Percentiles rank a stretch among this genome's conserved stretches.
Evolutionary conservation across 345 rosid genomes (phyloP).

Genomic region (Rhizophora apiculata): DNA sequence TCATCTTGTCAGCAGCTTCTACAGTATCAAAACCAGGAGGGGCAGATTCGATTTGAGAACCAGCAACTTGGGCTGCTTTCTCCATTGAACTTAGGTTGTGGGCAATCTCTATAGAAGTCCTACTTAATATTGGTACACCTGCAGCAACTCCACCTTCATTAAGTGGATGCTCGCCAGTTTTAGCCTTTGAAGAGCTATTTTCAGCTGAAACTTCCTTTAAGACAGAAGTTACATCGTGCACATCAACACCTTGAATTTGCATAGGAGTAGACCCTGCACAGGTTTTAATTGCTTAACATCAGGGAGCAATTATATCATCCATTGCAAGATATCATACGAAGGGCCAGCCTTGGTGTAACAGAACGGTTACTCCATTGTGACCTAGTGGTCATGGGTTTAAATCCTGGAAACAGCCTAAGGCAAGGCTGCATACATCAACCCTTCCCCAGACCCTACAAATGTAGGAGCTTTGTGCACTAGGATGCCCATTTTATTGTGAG

Average conservation of each 20-base stretch:
- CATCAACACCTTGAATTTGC: slow-evolving; percentile 14
- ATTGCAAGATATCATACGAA: background rate
- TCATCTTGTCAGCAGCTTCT: slow-evolving; percentile 4
- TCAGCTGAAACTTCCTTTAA: slow-evolving; percentile 18
- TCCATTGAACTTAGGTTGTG: slow-evolving; percentile 9
- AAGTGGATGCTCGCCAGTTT: slow-evolving; percentile 1
- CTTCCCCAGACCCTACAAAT: no score
- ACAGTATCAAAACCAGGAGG: slow-evolving; percentile 14
- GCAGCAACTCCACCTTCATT: slow-evolving; percentile 12
- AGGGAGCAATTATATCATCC: slow-evolving; percentile 4
- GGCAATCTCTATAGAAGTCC: slow-evolving; percentile 2
- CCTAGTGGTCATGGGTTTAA: no score
- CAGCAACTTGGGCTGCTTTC: background rate
- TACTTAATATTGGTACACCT: background rate
- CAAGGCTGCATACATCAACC: no score
- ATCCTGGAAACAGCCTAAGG: no score
- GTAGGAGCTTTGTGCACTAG: no score
- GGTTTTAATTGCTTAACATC: slow-evolving; percentile 8
- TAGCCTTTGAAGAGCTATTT: slow-evolving; percentile 8
- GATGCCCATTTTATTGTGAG: no score
- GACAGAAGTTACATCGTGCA: slow-evolving; percentile 11
- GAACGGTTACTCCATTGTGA: no score
- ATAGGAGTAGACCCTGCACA: slow-evolving; percentile 18
- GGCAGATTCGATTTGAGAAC: slow-evolving; percentile 5
- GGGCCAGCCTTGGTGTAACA: no score